phyloP scores from a whole-genome alignment of 306 rosid species.

The Astragalus glycyphyllos region DNA sequence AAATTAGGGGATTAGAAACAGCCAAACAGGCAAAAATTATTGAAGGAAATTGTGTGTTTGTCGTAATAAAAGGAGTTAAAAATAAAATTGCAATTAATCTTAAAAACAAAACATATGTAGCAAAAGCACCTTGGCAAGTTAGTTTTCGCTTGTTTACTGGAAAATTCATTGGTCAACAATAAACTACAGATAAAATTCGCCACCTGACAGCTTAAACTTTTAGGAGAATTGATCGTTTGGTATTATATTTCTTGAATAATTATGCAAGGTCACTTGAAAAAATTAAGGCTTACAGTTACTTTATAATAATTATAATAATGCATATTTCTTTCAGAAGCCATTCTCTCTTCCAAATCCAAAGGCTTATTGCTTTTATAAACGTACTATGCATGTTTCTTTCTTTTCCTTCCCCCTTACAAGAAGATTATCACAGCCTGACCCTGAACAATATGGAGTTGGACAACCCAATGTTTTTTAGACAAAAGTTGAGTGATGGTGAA shows the following conservation, averaged over 20 bases:
- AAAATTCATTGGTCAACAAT: background rate
- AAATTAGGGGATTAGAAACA: background rate
- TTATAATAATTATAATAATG: no score
- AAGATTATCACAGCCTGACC: constrained; percentile 3
- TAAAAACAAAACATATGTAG: background rate
- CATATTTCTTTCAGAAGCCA: constrained; percentile 8
- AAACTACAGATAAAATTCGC: constrained; percentile 10
- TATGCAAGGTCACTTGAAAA: constrained; percentile 1
- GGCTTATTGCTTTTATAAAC: constrained; percentile 3
- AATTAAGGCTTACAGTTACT: background rate
- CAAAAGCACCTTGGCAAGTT: background rate
- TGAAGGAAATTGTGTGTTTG: background rate
- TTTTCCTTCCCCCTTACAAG: background rate
- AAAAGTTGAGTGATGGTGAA: constrained; percentile 24
- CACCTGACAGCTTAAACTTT: background rate
- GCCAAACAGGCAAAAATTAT: constrained; percentile 1
- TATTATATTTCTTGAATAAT: constrained; percentile 20
- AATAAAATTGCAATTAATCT: background rate
- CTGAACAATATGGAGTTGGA: constrained; percentile 1
- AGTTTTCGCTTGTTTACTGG: constrained; percentile 20
- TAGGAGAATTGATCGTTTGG: constrained; percentile 9
- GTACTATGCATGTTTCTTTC: background rate
- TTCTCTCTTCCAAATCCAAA: constrained; percentile 22
- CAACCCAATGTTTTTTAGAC: constrained; percentile 1
- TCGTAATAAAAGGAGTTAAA: constrained; percentile 4